Conservation (phyloP, 768 basidiomycete species). For the Trichaptum fuscoviolaceum region DNA sequence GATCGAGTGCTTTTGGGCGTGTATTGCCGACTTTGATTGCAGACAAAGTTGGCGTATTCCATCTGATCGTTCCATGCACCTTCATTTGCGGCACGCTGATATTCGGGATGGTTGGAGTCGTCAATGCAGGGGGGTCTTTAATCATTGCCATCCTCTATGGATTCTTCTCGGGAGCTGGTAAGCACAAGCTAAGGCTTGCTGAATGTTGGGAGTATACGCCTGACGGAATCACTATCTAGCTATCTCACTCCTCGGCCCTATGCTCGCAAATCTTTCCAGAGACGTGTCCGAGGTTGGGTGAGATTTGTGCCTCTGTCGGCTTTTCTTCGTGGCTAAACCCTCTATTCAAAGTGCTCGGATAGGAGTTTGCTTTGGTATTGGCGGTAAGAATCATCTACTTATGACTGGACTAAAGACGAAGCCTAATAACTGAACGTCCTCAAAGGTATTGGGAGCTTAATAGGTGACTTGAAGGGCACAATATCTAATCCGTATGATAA, state of each 20-base stretch:
- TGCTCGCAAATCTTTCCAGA: background rate
- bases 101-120: conserved; percentile 33
- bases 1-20: conserved; percentile 30
- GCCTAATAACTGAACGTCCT: background rate
- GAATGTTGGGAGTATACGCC: background rate
- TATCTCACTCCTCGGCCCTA: background rate
- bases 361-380: background rate
- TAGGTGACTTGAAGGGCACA: background rate
- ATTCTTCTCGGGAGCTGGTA: conserved; percentile 41
- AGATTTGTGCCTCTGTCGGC: background rate
- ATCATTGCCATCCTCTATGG: conserved; percentile 42
- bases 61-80: conserved; percentile 30
- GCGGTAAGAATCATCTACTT: conserved; percentile 22
- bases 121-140: conserved; percentile 31
- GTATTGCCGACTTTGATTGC: conserved; percentile 31
- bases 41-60: conserved; percentile 33
- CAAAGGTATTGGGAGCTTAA: background rate
- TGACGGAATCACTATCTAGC: background rate
- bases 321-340: background rate
- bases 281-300: background rate
- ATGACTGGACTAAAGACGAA: background rate
- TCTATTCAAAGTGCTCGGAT: background rate
- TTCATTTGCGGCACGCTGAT: conserved; percentile 32
- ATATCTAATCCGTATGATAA: background rate
- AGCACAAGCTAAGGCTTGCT: conserved; percentile 8